Evolutionary conservation across 192 early-diverging fungal genomes (phyloP).

Genomic region (Gryganskiella cystojenkinii): DNA sequence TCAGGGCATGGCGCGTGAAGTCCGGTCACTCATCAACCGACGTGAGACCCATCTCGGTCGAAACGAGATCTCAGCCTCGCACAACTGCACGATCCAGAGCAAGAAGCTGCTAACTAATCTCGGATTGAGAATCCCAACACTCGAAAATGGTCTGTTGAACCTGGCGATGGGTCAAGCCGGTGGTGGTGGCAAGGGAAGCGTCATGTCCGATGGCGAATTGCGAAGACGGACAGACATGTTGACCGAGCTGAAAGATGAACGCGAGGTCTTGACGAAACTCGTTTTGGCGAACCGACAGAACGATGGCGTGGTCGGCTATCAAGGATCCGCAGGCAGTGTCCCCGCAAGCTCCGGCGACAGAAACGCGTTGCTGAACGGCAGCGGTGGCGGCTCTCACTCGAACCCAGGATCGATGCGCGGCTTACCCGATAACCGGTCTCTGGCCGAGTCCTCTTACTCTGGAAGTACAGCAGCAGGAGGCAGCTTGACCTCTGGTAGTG

Average conservation of each 20-base stretch:
- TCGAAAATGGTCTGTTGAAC: constrained; percentile 64
- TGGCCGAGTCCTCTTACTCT: constrained; percentile 11
- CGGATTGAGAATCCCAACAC: constrained; percentile 56
- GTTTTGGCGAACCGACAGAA: constrained; percentile 65
- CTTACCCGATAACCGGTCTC: constrained; percentile 12
- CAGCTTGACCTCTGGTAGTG: background rate
- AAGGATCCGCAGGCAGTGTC: constrained; percentile 37
- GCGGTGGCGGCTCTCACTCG: constrained; percentile 13
- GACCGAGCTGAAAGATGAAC: constrained; percentile 75
- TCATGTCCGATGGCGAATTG: constrained; percentile 78
- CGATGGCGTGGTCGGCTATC: constrained; percentile 51
- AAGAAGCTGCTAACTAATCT: constrained; percentile 71
- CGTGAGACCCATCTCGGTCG: constrained; percentile 79
- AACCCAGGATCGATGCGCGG: constrained; percentile 21
- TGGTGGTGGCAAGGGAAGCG: constrained; percentile 52
- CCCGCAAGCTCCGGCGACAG: constrained; percentile 60
- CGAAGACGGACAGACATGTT: constrained; percentile 84
- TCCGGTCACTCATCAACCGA: constrained; percentile 76
- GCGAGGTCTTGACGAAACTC: constrained; percentile 68
- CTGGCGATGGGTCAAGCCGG: constrained; percentile 58
- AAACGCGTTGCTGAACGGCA: constrained; percentile 40
- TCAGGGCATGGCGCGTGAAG: constrained; percentile 71
- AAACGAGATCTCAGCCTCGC: constrained; percentile 81
- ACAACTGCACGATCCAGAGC: constrained; percentile 82
- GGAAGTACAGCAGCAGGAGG: background rate